Percentiles rank a stretch among this genome's conserved stretches.
phyloP scores from a whole-genome alignment of 106 monocot genomes.

The Ottelia alismoides region DNA sequence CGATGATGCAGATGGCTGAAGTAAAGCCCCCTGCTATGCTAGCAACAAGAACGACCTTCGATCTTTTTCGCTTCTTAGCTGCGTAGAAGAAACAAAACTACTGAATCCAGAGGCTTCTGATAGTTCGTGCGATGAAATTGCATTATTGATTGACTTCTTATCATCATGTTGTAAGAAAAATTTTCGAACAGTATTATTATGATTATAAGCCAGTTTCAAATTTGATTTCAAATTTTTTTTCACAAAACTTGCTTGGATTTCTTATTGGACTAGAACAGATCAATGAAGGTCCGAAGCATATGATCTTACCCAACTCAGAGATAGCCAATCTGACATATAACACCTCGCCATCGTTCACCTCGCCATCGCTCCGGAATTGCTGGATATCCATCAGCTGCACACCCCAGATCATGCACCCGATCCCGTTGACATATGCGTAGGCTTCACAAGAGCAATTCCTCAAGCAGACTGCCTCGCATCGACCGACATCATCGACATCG shows the following conservation, averaged over 20 bases:
- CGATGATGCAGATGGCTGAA: too few relatives aligned
- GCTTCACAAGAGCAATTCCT: not conserved
- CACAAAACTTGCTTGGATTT: not conserved
- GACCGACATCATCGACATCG: not conserved
- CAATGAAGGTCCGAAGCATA: not conserved
- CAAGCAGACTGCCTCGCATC: not conserved
- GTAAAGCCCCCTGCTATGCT: not conserved
- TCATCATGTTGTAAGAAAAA: too few relatives aligned
- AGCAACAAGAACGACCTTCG: not conserved
- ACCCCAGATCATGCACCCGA: constrained; percentile 1
- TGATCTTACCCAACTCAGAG: not conserved
- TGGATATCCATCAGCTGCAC: not conserved
- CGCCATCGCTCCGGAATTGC: not conserved
- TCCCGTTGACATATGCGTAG: not conserved
- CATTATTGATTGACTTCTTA: not conserved
- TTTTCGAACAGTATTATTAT: too few relatives aligned
- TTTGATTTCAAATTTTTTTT: too few relatives aligned
- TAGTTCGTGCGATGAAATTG: not conserved
- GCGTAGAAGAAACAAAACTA: too few relatives aligned
- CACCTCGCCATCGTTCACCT: too few relatives aligned
- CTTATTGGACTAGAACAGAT: not conserved
- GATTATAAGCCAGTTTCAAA: too few relatives aligned
- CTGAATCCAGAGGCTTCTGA: too few relatives aligned
- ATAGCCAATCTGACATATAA: not conserved
- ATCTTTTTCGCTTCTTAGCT: not conserved